Conservation (phyloP, 352 stramenopile genomes). For the Albugo candida region DNA sequence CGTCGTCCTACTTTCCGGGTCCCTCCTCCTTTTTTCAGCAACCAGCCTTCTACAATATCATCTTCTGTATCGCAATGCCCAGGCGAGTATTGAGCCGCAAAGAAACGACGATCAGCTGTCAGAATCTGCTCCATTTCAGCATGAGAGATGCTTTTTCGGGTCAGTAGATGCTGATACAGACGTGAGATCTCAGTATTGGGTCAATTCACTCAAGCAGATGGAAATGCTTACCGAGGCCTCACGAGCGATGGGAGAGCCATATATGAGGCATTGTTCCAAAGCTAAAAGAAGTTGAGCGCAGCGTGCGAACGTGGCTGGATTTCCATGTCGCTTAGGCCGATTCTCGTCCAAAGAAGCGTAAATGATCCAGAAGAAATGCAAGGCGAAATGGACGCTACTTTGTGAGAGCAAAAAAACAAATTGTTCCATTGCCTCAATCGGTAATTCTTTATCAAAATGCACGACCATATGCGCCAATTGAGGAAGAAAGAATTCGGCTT, state of each 20-base stretch:
- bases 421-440: slow-evolving; percentile 56
- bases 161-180: slow-evolving; percentile 23
- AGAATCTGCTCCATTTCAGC: slow-evolving; percentile 57
- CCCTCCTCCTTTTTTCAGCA: slow-evolving; percentile 67
- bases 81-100: slow-evolving; percentile 30
- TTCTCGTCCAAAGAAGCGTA: slow-evolving; percentile 65
- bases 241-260: slow-evolving; percentile 36
- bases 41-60: slow-evolving; percentile 18
- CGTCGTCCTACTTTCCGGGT: slow-evolving; percentile 50
- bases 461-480: slow-evolving; percentile 73
- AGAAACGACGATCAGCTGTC: slow-evolving; percentile 44
- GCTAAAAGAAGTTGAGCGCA: slow-evolving; percentile 52
- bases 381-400: slow-evolving; percentile 57
- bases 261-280: slow-evolving; percentile 64
- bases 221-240: slow-evolving; percentile 14
- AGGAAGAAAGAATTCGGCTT: slow-evolving; percentile 64
- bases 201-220: neutral
- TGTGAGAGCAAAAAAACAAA: slow-evolving; percentile 56
- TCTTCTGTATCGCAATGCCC: slow-evolving; percentile 2
- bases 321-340: slow-evolving; percentile 38
- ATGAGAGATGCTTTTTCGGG: slow-evolving; percentile 35
- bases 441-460: slow-evolving; percentile 56
- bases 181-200: neutral
- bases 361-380: slow-evolving; percentile 76
- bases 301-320: slow-evolving; percentile 39